phyloP scores from a whole-genome alignment of 2,329 filamentous ascomycete species.

The Clarireedia homoeocarpa region DNA sequence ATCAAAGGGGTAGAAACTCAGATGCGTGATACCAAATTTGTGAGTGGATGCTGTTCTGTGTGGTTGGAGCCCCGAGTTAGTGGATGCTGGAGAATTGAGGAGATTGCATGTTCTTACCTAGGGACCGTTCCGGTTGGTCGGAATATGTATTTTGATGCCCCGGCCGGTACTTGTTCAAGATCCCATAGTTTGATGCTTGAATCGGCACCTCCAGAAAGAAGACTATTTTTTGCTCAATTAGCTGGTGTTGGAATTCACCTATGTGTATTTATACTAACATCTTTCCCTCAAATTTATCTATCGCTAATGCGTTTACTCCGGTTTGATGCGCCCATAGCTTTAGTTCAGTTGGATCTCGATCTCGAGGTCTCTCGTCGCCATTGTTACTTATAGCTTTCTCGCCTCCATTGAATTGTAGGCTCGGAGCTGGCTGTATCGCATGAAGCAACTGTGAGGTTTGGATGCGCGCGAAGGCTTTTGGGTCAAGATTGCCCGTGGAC shows the following conservation, averaged over 20 bases:
- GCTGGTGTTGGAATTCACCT: slow-evolving; percentile 1
- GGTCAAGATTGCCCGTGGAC: slow-evolving; percentile 59
- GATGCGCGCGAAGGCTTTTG: slow-evolving; percentile 55
- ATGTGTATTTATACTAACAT: not conserved
- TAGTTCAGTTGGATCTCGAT: slow-evolving; percentile 8
- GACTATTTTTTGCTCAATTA: slow-evolving; percentile 35
- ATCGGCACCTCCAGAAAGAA: slow-evolving; percentile 81
- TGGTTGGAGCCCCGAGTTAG: not conserved
- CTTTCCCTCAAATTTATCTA: slow-evolving; percentile 67
- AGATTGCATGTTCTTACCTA: slow-evolving; percentile 27
- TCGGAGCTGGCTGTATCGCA: slow-evolving; percentile 59
- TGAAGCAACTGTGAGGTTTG: slow-evolving; percentile 59
- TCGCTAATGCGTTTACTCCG: slow-evolving; percentile 69
- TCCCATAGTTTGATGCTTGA: slow-evolving; percentile 84
- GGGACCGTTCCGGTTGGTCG: slow-evolving; percentile 45
- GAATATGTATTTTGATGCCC: slow-evolving; percentile 37
- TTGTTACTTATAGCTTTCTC: slow-evolving; percentile 27
- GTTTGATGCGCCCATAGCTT: slow-evolving; percentile 59
- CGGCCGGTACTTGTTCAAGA: slow-evolving; percentile 51
- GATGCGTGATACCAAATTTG: slow-evolving; percentile 65
- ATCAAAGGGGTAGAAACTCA: slow-evolving; percentile 75
- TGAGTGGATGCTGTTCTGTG: slow-evolving; percentile 36
- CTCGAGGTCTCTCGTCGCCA: not conserved
- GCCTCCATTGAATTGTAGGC: slow-evolving; percentile 63
- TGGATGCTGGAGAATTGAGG: not conserved